phyloP scores from a whole-genome alignment of 176 grass and related monocot genomes.

The Lolium perenne region DNA sequence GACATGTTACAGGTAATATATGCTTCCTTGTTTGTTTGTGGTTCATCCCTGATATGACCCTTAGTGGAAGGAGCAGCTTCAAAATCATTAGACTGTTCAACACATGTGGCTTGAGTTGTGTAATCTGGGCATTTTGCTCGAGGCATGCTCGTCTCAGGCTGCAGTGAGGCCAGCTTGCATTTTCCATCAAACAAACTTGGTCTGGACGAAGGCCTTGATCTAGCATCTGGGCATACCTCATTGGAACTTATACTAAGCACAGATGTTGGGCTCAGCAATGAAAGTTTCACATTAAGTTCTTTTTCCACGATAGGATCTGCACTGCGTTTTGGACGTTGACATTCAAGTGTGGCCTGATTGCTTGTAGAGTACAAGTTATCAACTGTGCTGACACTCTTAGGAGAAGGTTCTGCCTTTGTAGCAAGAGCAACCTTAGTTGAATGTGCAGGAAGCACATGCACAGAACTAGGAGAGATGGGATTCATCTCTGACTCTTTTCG shows the following conservation, averaged over 20 bases:
- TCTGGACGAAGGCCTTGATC: background rate
- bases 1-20: conserved; percentile 32
- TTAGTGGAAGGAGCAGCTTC: conserved; percentile 23
- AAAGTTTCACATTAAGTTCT: background rate
- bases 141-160: conserved; percentile 23
- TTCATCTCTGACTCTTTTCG: conserved; percentile 31
- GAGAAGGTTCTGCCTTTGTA: conserved; percentile 26
- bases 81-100: conserved; percentile 10
- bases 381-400: conserved; percentile 16
- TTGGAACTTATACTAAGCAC: background rate
- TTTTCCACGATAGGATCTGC: conserved; percentile 22
- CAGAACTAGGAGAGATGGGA: conserved; percentile 34
- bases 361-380: conserved; percentile 8
- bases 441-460: conserved; percentile 29
- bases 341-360: background rate
- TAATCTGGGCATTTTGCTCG: background rate
- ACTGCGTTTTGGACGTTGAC: background rate
- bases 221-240: conserved; percentile 25
- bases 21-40: conserved; percentile 19
- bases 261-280: conserved; percentile 37
- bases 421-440: conserved; percentile 25
- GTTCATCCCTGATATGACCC: conserved; percentile 6
- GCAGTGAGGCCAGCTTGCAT: background rate
- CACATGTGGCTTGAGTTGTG: conserved; percentile 19
- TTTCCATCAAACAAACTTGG: conserved; percentile 20